Base-by-base conservation (phyloP, 352 stramenopile genomes). In the Globisporangium mamillatum region DNA sequence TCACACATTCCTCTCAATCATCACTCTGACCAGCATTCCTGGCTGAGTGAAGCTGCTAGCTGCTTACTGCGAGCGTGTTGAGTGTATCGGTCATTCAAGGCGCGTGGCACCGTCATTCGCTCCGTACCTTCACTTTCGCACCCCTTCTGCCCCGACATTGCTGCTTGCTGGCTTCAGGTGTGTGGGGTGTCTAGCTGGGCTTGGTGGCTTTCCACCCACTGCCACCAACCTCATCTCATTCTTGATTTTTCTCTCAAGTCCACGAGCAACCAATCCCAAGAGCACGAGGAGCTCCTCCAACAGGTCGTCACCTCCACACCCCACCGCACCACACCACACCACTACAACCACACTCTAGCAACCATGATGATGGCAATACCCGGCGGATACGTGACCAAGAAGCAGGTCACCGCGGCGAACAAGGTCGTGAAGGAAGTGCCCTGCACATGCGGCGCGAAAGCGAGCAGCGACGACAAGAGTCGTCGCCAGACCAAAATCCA, bases 371-470 rank as follows among this genome's bases (percentile, higher is more conserved):
- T 41, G 9, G 25, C 48, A 20, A 67, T 67, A 16, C 61, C 61
- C 32, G 61, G 48, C 50, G 61, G 48, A 14, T 67, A 60, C 24
- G 32, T 67, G 25, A 32, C 52, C 46, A 57, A 58, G 27, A 46
- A 60, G 27, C 32, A 53, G 29, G 4, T 38, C n/a, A 12, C 44
- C 6, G 44, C 44, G 44, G 44, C 32, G n/a, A 32, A 20, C 22
- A 64, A 36, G 36, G 36, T 32, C 36, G 9, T 38, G n/a, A 60
- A 57, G n/a, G 18, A 66, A 18, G 48, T 66, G 8, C 53, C 52
- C 6, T 70, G 64, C 64, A 70, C 64, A 8, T 70, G 64, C 50
- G 64, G 64, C 32, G 64, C 64, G 55, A 70, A 66, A 25, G 36
- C 53, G 2, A 25, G 29, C 36, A 63, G 4, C 24, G 55, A 61